phyloP scores from a whole-genome alignment of 2,329 filamentous ascomycete genomes.

The Thyridium curvatum region DNA sequence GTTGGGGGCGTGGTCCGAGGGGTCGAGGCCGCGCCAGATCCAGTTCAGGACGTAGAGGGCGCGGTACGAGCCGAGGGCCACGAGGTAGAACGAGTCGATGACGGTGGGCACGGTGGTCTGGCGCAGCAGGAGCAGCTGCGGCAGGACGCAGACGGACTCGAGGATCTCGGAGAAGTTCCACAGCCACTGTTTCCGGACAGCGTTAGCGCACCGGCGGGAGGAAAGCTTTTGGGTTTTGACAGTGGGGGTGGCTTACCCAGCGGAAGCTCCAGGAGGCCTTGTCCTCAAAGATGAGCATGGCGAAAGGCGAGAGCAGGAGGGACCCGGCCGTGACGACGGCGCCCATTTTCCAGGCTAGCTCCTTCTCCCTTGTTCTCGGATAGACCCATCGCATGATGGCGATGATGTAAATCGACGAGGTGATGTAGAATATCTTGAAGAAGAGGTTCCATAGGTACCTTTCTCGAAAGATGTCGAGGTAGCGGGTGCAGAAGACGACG shows the following conservation, averaged over 20 bases:
- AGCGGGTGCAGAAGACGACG: constrained; percentile 78
- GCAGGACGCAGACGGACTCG: constrained; percentile 84
- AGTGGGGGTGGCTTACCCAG: constrained; percentile 36
- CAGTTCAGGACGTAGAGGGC: constrained; percentile 88
- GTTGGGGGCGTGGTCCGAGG: constrained; percentile 53
- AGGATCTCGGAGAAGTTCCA: constrained; percentile 90
- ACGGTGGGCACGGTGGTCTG: constrained; percentile 95
- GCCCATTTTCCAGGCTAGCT: constrained; percentile 90
- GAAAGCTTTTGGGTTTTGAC: too few relatives aligned
- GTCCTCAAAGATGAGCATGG: constrained; percentile 60
- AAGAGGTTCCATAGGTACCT: constrained; percentile 61
- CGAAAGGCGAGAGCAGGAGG: constrained; percentile 63
- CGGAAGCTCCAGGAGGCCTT: constrained; percentile 39
- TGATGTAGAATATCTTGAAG: constrained; percentile 86
- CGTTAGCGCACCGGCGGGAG: too few relatives aligned
- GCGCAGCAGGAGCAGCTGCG: constrained; percentile 83
- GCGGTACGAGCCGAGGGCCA: constrained; percentile 81
- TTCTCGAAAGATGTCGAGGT: constrained; percentile 71
- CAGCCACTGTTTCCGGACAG: constrained; percentile 68
- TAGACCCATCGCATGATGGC: constrained; percentile 81
- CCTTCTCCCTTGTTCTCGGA: constrained; percentile 80
- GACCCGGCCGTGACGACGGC: constrained; percentile 61
- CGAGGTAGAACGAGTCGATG: constrained; percentile 92
- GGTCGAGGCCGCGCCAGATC: constrained; percentile 64
- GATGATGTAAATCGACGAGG: constrained; percentile 79